A percentile compares a stretch with the other conserved stretches of the same genome.
phyloP scores from a whole-genome alignment of 106 monocot genomes.

The Dendrobium catenatum region DNA sequence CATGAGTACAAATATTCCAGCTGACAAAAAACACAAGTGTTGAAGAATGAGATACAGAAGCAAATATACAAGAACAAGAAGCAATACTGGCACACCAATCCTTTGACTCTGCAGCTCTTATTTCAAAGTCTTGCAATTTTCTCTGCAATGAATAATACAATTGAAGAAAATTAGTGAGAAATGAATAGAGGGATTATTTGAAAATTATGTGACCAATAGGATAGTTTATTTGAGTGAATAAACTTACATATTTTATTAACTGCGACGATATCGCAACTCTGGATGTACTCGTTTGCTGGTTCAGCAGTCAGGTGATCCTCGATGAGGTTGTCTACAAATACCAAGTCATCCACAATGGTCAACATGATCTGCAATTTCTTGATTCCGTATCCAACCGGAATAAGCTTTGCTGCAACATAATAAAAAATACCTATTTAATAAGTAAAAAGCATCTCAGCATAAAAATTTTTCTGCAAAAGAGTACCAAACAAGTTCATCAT shows the following conservation, averaged over 20 bases:
- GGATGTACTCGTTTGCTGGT: constrained; percentile 76
- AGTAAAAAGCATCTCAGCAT: neutral
- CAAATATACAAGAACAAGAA: too few species aligned
- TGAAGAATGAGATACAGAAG: too few species aligned
- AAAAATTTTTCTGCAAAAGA: too few species aligned
- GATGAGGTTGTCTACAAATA: constrained; percentile 74
- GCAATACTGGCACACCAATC: neutral
- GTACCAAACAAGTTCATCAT: too few species aligned
- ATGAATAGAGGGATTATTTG: too few species aligned
- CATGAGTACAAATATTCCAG: too few species aligned
- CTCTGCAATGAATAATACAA: neutral
- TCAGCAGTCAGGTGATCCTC: constrained; percentile 58
- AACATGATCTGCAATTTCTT: constrained; percentile 92
- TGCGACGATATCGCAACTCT: constrained; percentile 92
- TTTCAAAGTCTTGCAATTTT: neutral
- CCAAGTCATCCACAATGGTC: constrained; percentile 88
- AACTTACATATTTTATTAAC: constrained; percentile 88
- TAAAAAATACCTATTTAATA: neutral
- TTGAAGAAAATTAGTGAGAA: neutral
- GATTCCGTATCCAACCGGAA: constrained; percentile 85
- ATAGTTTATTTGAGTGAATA: neutral
- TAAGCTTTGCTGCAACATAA: constrained; percentile 67
- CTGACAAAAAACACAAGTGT: too few species aligned
- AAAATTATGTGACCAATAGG: neutral
- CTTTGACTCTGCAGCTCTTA: neutral